Conservation (phyloP, 352 stramenopile genomes). For the Globisporangium cederbergense region DNA sequence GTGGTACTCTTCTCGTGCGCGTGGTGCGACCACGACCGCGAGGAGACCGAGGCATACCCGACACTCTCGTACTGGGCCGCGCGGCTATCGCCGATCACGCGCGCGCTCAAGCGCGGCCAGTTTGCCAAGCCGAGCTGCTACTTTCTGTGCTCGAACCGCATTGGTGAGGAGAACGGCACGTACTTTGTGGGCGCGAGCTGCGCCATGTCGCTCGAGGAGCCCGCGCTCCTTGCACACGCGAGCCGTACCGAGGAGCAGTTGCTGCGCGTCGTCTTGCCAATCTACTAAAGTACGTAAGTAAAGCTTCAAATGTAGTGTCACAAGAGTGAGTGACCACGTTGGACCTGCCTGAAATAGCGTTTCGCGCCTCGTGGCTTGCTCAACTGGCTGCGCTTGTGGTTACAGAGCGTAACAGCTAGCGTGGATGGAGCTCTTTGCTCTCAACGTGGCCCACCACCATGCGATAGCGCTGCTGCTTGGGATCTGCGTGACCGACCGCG, state of each 20-base stretch:
- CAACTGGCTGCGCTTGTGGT: neutral
- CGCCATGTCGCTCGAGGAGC: constrained; percentile 59
- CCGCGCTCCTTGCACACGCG: constrained; percentile 42
- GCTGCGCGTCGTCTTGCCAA: constrained; percentile 47
- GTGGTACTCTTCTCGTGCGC: constrained; percentile 80
- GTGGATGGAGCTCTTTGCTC: neutral
- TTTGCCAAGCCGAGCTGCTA: constrained; percentile 57
- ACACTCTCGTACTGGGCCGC: constrained; percentile 77
- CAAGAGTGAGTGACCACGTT: no score
- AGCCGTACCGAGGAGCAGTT: constrained; percentile 54
- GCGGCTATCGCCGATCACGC: constrained; percentile 56
- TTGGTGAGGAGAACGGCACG: constrained; percentile 71
- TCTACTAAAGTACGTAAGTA: constrained; percentile 8
- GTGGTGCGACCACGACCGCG: constrained; percentile 75
- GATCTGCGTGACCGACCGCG: neutral
- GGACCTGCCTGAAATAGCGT: neutral
- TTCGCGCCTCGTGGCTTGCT: neutral
- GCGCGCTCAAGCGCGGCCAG: constrained; percentile 27
- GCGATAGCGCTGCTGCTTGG: neutral
- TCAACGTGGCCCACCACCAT: neutral
- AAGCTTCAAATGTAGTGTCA: no score
- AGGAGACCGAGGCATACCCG: constrained; percentile 33
- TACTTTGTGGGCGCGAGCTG: constrained; percentile 83
- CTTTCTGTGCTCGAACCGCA: constrained; percentile 78
- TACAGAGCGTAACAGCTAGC: neutral